Percentiles rank a stretch among this genome's conserved stretches.
Evolutionary conservation across 2,329 filamentous ascomycete genomes (phyloP).

Genomic region (Knufia fluminis): DNA sequence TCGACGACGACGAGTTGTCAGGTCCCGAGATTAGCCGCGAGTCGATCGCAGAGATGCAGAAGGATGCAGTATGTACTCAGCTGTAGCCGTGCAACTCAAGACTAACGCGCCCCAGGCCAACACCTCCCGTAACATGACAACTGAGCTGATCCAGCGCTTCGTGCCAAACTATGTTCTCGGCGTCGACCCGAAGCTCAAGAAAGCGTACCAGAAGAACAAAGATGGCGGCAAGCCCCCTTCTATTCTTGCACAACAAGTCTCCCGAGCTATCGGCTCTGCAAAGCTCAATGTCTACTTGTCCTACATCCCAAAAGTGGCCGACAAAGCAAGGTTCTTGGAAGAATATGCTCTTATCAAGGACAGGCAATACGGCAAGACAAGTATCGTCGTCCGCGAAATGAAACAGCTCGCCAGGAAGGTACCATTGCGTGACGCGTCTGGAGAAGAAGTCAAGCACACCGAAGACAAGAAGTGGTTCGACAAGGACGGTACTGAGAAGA

Average conservation of each 20-base stretch:
- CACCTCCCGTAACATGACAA: too few relatives aligned
- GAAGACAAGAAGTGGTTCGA: background rate
- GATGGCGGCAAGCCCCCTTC: background rate
- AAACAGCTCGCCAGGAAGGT: too few relatives aligned
- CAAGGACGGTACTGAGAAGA: background rate
- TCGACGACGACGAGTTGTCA: too few relatives aligned
- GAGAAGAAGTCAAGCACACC: background rate
- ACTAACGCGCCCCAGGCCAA: too few relatives aligned
- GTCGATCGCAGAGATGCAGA: too few relatives aligned
- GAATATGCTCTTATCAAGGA: background rate
- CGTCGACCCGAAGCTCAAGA: background rate
- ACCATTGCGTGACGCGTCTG: too few relatives aligned
- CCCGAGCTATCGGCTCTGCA: background rate
- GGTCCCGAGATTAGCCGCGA: too few relatives aligned
- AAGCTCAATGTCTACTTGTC: conserved; percentile 4
- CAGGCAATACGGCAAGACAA: background rate
- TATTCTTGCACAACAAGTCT: background rate
- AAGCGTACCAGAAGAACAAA: background rate
- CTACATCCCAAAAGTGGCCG: background rate
- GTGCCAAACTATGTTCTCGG: background rate
- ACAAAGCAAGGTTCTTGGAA: background rate
- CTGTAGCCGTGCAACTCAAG: too few relatives aligned
- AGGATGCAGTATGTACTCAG: too few relatives aligned
- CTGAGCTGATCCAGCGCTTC: too few relatives aligned
- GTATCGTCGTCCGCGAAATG: background rate